Evolutionary conservation across 306 rosid genomes (phyloP).

Genomic region (Quercus robur): DNA sequence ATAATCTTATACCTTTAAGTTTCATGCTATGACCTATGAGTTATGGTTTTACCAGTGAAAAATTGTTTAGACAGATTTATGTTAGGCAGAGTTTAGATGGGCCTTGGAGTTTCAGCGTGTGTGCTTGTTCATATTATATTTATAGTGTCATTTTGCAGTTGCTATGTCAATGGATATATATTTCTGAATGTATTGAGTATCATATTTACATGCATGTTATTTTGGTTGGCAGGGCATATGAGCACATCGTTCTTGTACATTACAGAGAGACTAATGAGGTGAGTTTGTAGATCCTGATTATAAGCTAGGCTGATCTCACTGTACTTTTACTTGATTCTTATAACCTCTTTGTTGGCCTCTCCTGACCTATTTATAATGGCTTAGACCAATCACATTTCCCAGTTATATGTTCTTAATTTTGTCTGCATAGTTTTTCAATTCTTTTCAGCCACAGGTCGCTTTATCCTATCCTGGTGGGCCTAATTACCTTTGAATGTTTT

Average conservation of each 20-base stretch:
- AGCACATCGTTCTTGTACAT: conserved; percentile 94
- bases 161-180: not conserved
- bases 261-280: conserved; percentile 86
- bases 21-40: not conserved
- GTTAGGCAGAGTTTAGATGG: not conserved
- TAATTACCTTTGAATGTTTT: not conserved
- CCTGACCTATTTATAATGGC: not conserved
- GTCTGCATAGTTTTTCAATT: not conserved
- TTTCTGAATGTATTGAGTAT: not conserved
- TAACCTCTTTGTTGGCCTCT: not conserved
- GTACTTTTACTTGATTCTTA: not conserved
- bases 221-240: conserved; percentile 67
- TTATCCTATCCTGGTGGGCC: not conserved
- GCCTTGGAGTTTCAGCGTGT: not conserved
- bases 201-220: conserved; percentile 22
- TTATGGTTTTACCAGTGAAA: conserved; percentile 7
- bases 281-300: conserved; percentile 31
- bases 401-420: conserved; percentile 1
- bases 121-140: not conserved
- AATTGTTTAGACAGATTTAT: not conserved
- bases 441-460: conserved; percentile 11
- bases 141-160: not conserved
- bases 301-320: conserved; percentile 9
- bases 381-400: conserved; percentile 1
- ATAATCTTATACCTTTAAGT: conserved; percentile 8